Conservation (phyloP, 345 rosid species). For the Cardamine chenopodiifolia region DNA sequence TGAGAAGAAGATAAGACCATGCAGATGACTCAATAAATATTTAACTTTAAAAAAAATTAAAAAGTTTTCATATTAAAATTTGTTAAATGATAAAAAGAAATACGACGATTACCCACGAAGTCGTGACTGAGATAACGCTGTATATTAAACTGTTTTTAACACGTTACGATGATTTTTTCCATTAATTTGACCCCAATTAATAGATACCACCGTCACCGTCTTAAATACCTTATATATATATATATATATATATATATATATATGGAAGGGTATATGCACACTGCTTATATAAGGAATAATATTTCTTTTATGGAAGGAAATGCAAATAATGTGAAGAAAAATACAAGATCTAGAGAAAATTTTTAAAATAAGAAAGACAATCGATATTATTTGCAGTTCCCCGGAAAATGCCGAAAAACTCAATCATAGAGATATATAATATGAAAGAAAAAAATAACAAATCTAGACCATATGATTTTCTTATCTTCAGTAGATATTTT, state of each 20-base stretch:
- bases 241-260: no score
- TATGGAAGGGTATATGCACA: neutral
- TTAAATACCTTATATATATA: neutral
- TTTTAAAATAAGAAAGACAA: slow-evolving; percentile 28
- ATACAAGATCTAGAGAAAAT: slow-evolving; percentile 33
- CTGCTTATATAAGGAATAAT: neutral
- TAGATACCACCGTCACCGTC: slow-evolving; percentile 22
- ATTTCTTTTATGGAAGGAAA: slow-evolving; percentile 24
- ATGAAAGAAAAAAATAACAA: neutral
- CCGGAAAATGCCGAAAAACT: slow-evolving; percentile 8
- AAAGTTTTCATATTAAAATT: no score
- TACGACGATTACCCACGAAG: slow-evolving; percentile 10
- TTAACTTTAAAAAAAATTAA: no score
- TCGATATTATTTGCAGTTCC: slow-evolving; percentile 25
- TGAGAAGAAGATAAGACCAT: slow-evolving; percentile 15
- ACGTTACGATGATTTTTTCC: slow-evolving; percentile 25
- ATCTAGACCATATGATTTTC: slow-evolving; percentile 20
- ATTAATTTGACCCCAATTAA: slow-evolving; percentile 13
- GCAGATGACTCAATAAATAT: slow-evolving; percentile 2
- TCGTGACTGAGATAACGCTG: neutral
- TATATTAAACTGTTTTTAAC: slow-evolving; percentile 16
- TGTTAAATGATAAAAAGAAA: neutral
- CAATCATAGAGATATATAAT: slow-evolving; percentile 12
- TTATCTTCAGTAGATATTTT: slow-evolving; percentile 4
- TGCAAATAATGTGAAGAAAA: slow-evolving; percentile 40